Conservation (phyloP, 2,329 filamentous ascomycete genomes). For the Botrytis hyacinthi region DNA sequence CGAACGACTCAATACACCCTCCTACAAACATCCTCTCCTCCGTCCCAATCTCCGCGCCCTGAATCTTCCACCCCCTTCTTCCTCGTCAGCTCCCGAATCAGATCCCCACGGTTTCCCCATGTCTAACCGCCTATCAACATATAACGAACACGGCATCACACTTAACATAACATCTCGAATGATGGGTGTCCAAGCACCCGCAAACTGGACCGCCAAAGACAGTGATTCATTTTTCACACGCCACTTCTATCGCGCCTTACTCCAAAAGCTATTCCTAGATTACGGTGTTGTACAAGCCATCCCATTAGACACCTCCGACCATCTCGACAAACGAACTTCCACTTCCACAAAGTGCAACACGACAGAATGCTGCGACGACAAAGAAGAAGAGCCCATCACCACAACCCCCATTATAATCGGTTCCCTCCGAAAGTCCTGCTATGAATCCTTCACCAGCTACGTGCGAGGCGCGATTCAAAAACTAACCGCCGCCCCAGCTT, state of each 20-base stretch:
- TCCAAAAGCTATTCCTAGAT: conserved; percentile 92
- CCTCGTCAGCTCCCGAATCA: conserved; percentile 58
- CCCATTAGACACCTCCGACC: not conserved
- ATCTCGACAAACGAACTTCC: not conserved
- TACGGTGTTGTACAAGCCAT: conserved; percentile 60
- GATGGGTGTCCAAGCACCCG: conserved; percentile 95
- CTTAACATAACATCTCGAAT: conserved; percentile 95
- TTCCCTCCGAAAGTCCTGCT: conserved; percentile 76
- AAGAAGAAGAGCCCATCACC: conserved; percentile 41
- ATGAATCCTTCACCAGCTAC: conserved; percentile 71
- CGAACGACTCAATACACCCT: conserved; percentile 81
- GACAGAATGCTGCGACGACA: not conserved
- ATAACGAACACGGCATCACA: conserved; percentile 62
- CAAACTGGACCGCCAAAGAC: conserved; percentile 82
- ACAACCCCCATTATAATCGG: conserved; percentile 85
- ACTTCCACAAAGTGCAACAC: not conserved
- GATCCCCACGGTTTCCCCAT: conserved; percentile 91
- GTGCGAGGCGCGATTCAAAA: conserved; percentile 79
- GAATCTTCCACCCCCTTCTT: conserved; percentile 61
- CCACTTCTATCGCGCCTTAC: conserved; percentile 86
- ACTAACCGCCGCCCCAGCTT: conserved; percentile 45
- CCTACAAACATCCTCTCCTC: conserved; percentile 77
- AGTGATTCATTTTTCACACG: conserved; percentile 87
- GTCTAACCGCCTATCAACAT: conserved; percentile 66
- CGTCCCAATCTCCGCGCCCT: conserved; percentile 66